Evolutionary conservation across 2,329 filamentous ascomycete species (phyloP), one percentile per base, ranked within the genome.

Genomic region (Ceratocystis papillata): DNA sequence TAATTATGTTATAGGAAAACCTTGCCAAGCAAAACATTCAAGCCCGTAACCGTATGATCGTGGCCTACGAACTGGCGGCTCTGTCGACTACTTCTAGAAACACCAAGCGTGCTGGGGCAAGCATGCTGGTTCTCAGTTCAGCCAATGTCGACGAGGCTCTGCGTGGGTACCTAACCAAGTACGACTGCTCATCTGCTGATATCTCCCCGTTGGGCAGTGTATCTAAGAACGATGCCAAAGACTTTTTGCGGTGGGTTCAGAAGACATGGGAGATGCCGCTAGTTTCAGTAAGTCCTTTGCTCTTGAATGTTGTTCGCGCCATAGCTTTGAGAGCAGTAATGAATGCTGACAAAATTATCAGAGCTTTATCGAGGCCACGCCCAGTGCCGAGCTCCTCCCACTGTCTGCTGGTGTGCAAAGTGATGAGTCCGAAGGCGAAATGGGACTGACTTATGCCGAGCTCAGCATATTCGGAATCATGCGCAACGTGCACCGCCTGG

Each of bases 11-110:
- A 5, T 41, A 61, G 1, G 83, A 87, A 71, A 87, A 87, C 67
- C 74, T 86, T 0, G 83, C 83, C 0, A 74, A 85, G n/a, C 85
- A 88, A 69, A 88, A 88, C 71, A 84, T 88, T 64, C 86, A 88
- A 67, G 85, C 85, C 3, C 77, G 85, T 8, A 78, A 80, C 20
- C 77, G 86, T 53, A 87, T 88, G 81, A 83, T 89, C 1, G 76
- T 84, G 1, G 78, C 82, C 6, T 89, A 88, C 72, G 75, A 82
- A 30, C 83, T 86, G 69, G 85, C 84, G 0, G 83, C 86, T 63
- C 74, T 87, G 28, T 76, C 86, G 1, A 84, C 83, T 0, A 82
- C 79, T 5, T 80, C 83, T 1, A 79, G 84, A n/a, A 75, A 80
- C 22, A 76, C 79, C 1, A 77, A 77, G 4, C 77, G 79, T 41